Evolutionary conservation across 2,329 filamentous ascomycete species (phyloP).

Genomic region (Curvularia hawaiiensis): DNA sequence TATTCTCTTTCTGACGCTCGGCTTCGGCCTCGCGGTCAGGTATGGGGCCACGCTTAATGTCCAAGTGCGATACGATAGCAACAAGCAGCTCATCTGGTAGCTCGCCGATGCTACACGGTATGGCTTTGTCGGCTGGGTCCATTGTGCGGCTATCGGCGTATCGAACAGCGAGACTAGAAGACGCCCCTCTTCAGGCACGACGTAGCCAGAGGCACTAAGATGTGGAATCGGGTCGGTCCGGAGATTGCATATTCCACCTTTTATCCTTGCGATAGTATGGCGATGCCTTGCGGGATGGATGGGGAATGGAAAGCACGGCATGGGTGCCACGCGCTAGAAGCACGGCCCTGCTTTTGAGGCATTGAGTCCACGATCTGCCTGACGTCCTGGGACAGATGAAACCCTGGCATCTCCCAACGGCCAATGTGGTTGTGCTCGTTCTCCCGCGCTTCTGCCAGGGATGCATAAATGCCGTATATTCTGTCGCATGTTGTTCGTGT

Average conservation of each 20-base stretch:
- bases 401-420: not conserved
- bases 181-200: not conserved
- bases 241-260: not conserved
- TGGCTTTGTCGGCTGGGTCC: not conserved
- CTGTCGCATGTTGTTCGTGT: constrained; percentile 9
- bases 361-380: constrained; percentile 9
- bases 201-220: not conserved
- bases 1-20: constrained; percentile 2
- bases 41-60: not conserved
- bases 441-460: not conserved
- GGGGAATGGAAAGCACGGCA: not conserved
- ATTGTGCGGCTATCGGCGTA: constrained; percentile 1
- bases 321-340: constrained; percentile 10
- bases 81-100: not conserved
- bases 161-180: constrained; percentile 3
- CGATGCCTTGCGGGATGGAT: not conserved
- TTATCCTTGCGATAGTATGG: not conserved
- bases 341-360: constrained; percentile 4
- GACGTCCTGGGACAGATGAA: constrained; percentile 2
- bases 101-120: not conserved
- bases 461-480: constrained; percentile 5
- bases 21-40: not conserved
- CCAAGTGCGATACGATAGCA: not conserved
- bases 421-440: constrained; percentile 2
- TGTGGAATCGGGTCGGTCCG: constrained; percentile 1